A percentile compares a stretch with the other conserved stretches of the same genome.
Conservation (phyloP, 148 eudicot genomes). For the Persicaria maculosa region DNA sequence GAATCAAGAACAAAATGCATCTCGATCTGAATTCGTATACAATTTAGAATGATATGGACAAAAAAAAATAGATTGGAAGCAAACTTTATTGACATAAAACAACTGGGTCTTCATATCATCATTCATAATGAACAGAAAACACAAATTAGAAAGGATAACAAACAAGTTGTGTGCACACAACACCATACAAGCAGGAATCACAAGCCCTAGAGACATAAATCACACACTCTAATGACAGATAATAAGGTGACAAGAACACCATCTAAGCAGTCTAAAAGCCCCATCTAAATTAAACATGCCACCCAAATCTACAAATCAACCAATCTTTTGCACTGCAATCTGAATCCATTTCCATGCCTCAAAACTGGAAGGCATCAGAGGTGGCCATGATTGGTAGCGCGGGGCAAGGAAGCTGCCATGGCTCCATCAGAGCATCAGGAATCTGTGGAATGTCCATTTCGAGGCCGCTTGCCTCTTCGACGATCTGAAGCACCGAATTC, state of each 20-base stretch:
- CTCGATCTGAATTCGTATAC: neutral
- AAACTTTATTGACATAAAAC: conserved; percentile 4
- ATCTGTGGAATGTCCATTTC: conserved; percentile 63
- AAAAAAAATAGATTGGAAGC: neutral
- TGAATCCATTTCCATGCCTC: conserved; percentile 1
- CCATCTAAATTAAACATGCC: conserved; percentile 4
- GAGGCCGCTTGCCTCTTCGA: conserved; percentile 64
- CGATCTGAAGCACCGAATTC: conserved; percentile 60
- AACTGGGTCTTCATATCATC: neutral
- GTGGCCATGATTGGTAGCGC: conserved; percentile 39
- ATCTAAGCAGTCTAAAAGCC: neutral
- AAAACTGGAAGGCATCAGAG: conserved; percentile 47
- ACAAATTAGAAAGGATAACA: neutral
- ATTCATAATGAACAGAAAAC: neutral
- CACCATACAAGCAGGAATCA: neutral
- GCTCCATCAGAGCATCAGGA: conserved; percentile 73
- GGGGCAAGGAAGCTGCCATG: conserved; percentile 90
- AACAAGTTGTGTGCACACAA: neutral
- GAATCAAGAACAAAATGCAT: neutral
- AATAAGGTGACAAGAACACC: neutral
- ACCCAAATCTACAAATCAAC: neutral
- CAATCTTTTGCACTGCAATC: neutral
- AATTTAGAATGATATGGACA: neutral
- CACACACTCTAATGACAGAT: neutral
- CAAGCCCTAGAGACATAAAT: conserved; percentile 7